Base-by-base conservation (phyloP, 192 early-diverging fungal genomes). In the Gamsiella multidivaricata region DNA sequence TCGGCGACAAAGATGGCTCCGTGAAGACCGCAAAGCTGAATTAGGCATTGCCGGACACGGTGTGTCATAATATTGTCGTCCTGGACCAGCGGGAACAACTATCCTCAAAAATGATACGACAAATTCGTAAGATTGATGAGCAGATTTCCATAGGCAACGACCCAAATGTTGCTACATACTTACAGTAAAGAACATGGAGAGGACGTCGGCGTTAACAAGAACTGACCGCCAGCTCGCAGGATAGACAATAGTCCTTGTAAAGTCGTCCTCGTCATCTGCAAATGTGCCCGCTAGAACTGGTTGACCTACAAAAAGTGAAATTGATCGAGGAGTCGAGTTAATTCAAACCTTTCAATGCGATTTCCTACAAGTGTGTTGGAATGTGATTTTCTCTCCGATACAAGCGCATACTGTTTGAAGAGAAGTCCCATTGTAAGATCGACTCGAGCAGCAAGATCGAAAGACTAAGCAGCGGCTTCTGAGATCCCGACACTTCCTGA, bases 111-210 rank as follows among this genome's bases (percentile, higher is more conserved):
- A n/a, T n/a, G n/a, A n/a, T n/a, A n/a, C n/a, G n/a, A 46, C 22
- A 42, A n/a, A 47, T 32, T 0, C 6, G 5, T 0, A 31, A 46
- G 43, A 46, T 14, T 31, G 32, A 25, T 7, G 15, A 15, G n/a
- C 20, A 28, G 15, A 17, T 31, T 8, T 17, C 14, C 3, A 6
- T 17, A 1, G 25, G 12, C 29, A 31, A 2, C n/a, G n/a, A n/a
- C n/a, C n/a, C n/a, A n/a, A n/a, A n/a, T n/a, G n/a, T n/a, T n/a
- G n/a, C n/a, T 10, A 54, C 3, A 26, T 20, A 33, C 81, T 46
- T 81, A 91, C 89, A 32, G 76, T 83, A 61, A 92, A 91, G 65
- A 92, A 92, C 62, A 90, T 64, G 37, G 81, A 80, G 17, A 92
- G 54, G 3, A 92, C 83, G 36, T 91, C 89, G 23, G 74, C 79